These are phyloP conservation scores for Neonectria faginata DNA, from an alignment of 2,329 filamentous ascomycete species.

Conservation along the genomic window DNA sequence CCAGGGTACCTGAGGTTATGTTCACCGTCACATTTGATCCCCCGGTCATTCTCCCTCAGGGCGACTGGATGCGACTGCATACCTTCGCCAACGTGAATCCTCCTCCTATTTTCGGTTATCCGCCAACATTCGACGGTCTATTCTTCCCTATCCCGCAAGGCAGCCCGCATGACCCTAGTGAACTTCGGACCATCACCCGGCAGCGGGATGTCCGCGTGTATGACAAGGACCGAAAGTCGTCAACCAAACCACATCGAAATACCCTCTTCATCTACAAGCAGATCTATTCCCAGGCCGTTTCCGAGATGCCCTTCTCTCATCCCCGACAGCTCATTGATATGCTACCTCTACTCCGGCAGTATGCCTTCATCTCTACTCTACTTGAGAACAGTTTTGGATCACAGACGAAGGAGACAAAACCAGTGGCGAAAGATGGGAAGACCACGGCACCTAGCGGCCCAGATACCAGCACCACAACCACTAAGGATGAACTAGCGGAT, in stretches of 20 bases:
- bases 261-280: conserved; percentile 77
- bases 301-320: conserved; percentile 80
- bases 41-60: conserved; percentile 75
- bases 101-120: conserved; percentile 49
- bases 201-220: conserved; percentile 60
- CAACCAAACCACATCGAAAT: conserved; percentile 62
- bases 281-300: conserved; percentile 75
- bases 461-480: conserved; percentile 43
- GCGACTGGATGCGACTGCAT: conserved; percentile 72
- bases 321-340: conserved; percentile 80
- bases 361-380: conserved; percentile 75
- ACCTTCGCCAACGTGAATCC: conserved; percentile 63
- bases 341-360: conserved; percentile 81
- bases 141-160: conserved; percentile 66
- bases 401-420: conserved; percentile 42
- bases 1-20: conserved; percentile 75
- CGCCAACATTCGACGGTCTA: conserved; percentile 68
- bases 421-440: conserved; percentile 18
- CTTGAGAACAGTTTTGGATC: conserved; percentile 70
- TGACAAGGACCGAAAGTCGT: conserved; percentile 45
- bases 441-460: conserved; percentile 13
- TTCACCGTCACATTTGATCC: conserved; percentile 82
- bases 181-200: conserved; percentile 66
- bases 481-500: conserved; percentile 48
- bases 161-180: conserved; percentile 65